phyloP scores from a whole-genome alignment of 306 rosid genomes.

The Astragalus glycyphyllos region DNA sequence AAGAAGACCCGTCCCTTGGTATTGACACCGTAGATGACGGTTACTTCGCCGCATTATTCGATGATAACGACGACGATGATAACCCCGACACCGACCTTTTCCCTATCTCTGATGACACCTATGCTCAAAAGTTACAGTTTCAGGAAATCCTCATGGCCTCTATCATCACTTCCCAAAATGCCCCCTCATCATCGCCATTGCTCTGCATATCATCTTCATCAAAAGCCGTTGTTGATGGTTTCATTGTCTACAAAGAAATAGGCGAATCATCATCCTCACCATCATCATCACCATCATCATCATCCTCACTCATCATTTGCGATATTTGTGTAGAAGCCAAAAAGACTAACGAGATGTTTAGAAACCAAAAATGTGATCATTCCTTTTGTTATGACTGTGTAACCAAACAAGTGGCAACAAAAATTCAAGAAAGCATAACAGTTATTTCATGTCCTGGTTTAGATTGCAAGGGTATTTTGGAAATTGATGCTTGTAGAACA shows the following conservation, averaged over 20 bases:
- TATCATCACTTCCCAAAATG: conserved; percentile 5
- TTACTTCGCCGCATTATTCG: conserved; percentile 45
- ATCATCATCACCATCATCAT: neutral
- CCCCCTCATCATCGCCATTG: neutral
- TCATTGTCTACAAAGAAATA: neutral
- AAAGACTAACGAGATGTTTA: conserved; percentile 44
- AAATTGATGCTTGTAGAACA: conserved; percentile 51
- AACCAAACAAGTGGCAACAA: conserved; percentile 56
- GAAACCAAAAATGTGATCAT: conserved; percentile 49
- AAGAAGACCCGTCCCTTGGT: conserved; percentile 1
- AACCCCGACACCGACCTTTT: neutral
- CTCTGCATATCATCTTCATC: conserved; percentile 20
- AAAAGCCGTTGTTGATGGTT: neutral
- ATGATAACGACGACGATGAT: neutral
- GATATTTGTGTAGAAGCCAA: conserved; percentile 58
- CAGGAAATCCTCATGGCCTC: conserved; percentile 56
- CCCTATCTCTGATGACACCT: conserved; percentile 44
- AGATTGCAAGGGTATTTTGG: conserved; percentile 48
- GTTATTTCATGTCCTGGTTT: conserved; percentile 57
- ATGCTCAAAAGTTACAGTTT: conserved; percentile 56
- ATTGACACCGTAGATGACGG: conserved; percentile 32
- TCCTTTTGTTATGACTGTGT: conserved; percentile 60
- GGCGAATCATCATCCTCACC: conserved; percentile 21
- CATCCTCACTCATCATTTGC: conserved; percentile 41
- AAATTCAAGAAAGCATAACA: conserved; percentile 52